Evolutionary conservation across 1,284 basidiomycete species (phyloP), one percentile per base, ranked within the genome.

Genomic region (Phellinidium pouzarii): DNA sequence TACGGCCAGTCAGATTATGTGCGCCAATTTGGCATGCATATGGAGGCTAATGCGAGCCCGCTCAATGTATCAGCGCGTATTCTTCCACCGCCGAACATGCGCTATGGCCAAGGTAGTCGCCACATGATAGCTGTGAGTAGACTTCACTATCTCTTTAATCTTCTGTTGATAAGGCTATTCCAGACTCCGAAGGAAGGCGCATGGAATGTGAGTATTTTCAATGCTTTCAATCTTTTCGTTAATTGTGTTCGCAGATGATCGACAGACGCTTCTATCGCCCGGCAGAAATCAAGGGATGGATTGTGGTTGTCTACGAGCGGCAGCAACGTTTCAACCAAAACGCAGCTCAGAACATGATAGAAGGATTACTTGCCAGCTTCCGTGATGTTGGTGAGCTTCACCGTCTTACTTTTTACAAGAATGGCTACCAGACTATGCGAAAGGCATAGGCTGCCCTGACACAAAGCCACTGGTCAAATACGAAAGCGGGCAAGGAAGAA

Each of bases 1-100:
- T 87, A 87, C 59, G 80, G 82, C 1, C 77, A 84, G 65, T 87
- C 85, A 0, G 79, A 86, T 65, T 89, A 87, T 59, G 76, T 89
- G 25, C 72, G 76, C 56, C 49, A 45, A 3, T 54, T 55, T n/a
- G 53, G 50, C 1, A 54, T 51, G 50, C 40, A 37, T 27, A 46
- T 57, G 38, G 14, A 4, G 63, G 71, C 6, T 64, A 51, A 52
- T 38, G 14, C 66, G 3, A 71, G 72, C 4, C 76, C 82, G 0
- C 65, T 84, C 23, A 69, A 63, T 29, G 69, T 86, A 23, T 64
- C 73, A 14, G 86, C 85, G 0, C 76, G 87, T 6, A 67, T 87
- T 4, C 63, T 89, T 5, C 66, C 68, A 3, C 72, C 85, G 0
- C 86, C 86, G 0, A 77, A 65, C 14, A 66, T 89, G 34, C 74